Conservation (phyloP, 192 early-diverging fungal genomes). For the Paraglomus brasilianum region DNA sequence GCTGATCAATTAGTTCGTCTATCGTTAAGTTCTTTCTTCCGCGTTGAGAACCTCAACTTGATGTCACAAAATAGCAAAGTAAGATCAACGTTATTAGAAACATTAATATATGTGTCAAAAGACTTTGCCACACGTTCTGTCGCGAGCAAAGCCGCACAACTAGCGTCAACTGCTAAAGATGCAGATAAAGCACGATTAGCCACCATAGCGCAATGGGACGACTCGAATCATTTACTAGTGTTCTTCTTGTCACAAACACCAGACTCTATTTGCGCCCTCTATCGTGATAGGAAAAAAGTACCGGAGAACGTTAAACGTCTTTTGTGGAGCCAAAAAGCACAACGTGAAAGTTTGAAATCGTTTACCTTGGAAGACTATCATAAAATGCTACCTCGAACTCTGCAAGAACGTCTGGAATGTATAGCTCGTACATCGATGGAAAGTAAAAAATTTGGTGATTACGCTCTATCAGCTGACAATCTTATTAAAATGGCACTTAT, state of each 20-base stretch:
- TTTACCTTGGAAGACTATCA: slow-evolving; percentile 18
- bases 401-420: slow-evolving; percentile 16
- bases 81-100: slow-evolving; percentile 17
- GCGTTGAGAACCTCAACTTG: slow-evolving; percentile 24
- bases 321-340: slow-evolving; percentile 7
- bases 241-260: slow-evolving; percentile 30
- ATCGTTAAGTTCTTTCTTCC: slow-evolving; percentile 26
- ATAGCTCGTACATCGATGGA: slow-evolving; percentile 21
- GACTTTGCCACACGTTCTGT: slow-evolving; percentile 27
- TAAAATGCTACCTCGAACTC: neutral
- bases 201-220: slow-evolving; percentile 24
- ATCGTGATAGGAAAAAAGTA: slow-evolving; percentile 18
- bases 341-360: neutral
- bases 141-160: slow-evolving; percentile 9
- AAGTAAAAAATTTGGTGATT: neutral
- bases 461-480: slow-evolving; percentile 30
- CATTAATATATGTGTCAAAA: slow-evolving; percentile 15
- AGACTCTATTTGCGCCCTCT: slow-evolving; percentile 26
- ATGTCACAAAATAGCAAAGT: slow-evolving; percentile 11
- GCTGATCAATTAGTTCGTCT: slow-evolving; percentile 30
- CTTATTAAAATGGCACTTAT: slow-evolving; percentile 31
- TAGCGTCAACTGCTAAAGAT: neutral
- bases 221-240: slow-evolving; percentile 31
- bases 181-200: neutral
- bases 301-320: neutral